A percentile compares a stretch with the other conserved stretches of the same genome.
Evolutionary conservation across 1,139 yeast genomes (phyloP).

Genomic region (Sugiyamaella pinicola): DNA sequence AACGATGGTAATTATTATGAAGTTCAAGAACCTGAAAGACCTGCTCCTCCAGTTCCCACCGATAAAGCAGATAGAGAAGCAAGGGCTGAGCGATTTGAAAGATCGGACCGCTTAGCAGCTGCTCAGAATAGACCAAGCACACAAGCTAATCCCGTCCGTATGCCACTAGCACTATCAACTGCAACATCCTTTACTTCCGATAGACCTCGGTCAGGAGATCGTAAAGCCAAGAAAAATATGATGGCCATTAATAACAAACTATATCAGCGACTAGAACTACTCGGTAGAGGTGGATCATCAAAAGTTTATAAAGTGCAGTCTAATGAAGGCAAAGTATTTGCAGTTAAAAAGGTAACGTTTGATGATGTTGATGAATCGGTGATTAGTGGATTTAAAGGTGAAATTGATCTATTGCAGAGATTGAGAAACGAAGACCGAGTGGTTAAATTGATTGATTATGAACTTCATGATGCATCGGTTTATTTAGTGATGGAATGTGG

Average conservation of each 20-base stretch:
- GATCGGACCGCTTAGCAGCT: conserved; percentile 10
- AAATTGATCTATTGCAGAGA: conserved; percentile 70
- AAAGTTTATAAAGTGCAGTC: conserved; percentile 83
- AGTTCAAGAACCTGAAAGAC: conserved; percentile 16
- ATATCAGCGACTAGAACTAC: conserved; percentile 73
- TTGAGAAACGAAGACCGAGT: conserved; percentile 70
- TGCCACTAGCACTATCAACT: background rate
- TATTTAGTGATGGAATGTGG: conserved; percentile 94
- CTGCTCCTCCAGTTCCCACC: conserved; percentile 19
- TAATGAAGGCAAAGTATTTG: conserved; percentile 57
- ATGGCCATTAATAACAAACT: conserved; percentile 57
- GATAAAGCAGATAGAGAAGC: conserved; percentile 13
- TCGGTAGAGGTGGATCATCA: conserved; percentile 94
- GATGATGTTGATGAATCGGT: conserved; percentile 73
- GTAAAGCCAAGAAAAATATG: conserved; percentile 34
- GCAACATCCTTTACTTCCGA: background rate
- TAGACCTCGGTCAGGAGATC: conserved; percentile 8
- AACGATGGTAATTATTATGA: background rate
- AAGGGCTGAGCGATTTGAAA: conserved; percentile 7
- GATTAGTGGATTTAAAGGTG: conserved; percentile 81
- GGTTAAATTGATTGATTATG: conserved; percentile 74
- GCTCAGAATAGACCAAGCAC: background rate
- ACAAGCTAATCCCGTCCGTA: background rate
- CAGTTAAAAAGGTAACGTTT: conserved; percentile 79
- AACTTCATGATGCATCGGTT: conserved; percentile 63